Percentiles rank a stretch among this genome's conserved stretches.
Evolutionary conservation across 2,329 filamentous ascomycete genomes (phyloP).

Genomic region (Thelonectria olida): DNA sequence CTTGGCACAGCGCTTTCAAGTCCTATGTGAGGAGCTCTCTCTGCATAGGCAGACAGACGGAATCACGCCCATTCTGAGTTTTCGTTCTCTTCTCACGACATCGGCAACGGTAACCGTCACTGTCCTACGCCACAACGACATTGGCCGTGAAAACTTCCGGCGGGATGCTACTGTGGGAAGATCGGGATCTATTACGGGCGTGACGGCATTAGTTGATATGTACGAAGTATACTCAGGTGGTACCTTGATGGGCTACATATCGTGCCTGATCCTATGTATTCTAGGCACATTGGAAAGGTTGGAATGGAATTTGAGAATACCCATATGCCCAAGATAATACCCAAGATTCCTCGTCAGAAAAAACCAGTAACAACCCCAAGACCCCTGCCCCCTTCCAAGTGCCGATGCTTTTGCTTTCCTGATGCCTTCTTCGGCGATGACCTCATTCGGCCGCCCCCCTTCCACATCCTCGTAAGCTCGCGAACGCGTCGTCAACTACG

Average conservation of each 20-base stretch:
- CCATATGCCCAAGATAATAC: too few relatives aligned
- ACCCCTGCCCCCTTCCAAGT: not conserved
- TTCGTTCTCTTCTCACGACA: not conserved
- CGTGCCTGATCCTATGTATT: too few relatives aligned
- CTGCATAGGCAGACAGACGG: too few relatives aligned
- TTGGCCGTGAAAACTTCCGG: not conserved
- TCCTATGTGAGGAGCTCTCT: too few relatives aligned
- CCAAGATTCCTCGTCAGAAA: not conserved
- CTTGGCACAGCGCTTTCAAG: not conserved
- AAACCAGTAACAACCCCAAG: not conserved
- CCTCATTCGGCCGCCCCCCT: conserved; percentile 2
- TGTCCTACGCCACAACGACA: not conserved
- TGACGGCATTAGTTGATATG: not conserved
- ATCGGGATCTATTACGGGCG: conserved; percentile 1
- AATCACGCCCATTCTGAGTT: too few relatives aligned
- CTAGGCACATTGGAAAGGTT: too few relatives aligned
- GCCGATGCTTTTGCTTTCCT: not conserved
- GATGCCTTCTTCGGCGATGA: conserved; percentile 1
- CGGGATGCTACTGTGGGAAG: conserved; percentile 7
- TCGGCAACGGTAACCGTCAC: not conserved
- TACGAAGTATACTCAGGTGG: not conserved
- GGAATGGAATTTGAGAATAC: too few relatives aligned
- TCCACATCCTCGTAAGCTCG: not conserved
- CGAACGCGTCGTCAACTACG: not conserved
- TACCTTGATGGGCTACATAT: too few relatives aligned